Evolutionary conservation across 345 rosid genomes (phyloP).

Genomic region (Leavenworthia alabamica): DNA sequence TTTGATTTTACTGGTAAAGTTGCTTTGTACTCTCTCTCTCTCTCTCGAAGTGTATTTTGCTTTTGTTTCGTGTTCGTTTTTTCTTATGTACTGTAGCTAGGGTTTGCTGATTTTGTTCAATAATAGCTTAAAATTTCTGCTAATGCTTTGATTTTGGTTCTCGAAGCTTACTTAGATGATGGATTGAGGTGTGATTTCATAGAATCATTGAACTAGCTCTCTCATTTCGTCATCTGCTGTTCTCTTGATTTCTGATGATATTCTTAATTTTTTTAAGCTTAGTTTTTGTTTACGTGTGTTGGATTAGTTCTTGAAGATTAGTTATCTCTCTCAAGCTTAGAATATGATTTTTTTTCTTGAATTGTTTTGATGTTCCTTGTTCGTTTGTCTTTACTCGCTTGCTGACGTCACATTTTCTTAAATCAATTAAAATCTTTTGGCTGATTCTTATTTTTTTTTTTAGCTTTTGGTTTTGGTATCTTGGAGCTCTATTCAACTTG

Average conservation of each 20-base stretch:
- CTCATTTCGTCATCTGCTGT: background rate
- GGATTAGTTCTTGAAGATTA: constrained; percentile 11
- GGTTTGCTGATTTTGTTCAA: constrained; percentile 16
- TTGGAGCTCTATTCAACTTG: constrained; percentile 4
- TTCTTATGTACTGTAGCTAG: constrained; percentile 30
- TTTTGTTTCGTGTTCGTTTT: background rate
- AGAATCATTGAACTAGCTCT: background rate
- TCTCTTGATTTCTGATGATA: background rate
- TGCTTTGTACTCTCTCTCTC: no score
- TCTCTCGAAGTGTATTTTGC: background rate
- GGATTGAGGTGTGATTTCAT: background rate
- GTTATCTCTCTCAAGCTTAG: background rate
- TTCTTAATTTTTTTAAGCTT: background rate
- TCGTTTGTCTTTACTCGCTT: background rate
- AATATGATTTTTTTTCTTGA: background rate
- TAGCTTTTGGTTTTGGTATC: background rate
- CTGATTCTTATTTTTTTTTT: background rate
- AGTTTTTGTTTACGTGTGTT: no score
- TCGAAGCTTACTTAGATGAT: background rate
- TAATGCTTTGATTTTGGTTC: constrained; percentile 15
- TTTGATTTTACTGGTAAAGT: constrained; percentile 27
- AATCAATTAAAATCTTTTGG: background rate
- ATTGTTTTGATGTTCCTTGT: background rate
- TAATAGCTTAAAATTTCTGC: background rate
- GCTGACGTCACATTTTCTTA: background rate